phyloP scores from a whole-genome alignment of 2,329 filamentous ascomycete species.

The Lachnellula hyalina region DNA sequence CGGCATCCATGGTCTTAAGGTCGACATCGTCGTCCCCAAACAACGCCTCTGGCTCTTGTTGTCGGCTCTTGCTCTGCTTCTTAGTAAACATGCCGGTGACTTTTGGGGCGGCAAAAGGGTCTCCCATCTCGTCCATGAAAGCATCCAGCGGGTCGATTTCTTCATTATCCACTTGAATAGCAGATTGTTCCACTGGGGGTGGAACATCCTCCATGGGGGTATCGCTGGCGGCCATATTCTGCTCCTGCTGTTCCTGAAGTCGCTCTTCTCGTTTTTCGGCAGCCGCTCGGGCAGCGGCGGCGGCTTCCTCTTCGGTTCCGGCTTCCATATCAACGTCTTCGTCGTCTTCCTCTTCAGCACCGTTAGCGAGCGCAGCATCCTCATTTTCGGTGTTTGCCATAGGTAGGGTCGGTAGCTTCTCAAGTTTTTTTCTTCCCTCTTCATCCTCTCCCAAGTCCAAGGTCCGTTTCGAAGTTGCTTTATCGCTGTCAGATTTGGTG shows the following conservation, averaged over 20 bases:
- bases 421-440: slow-evolving; percentile 78
- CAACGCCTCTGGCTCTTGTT: slow-evolving; percentile 73
- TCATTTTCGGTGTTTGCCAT: slow-evolving; percentile 57
- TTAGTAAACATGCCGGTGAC: slow-evolving; percentile 25
- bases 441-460: slow-evolving; percentile 87
- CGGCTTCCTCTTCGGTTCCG: slow-evolving; percentile 80
- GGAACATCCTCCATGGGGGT: too few relatives aligned
- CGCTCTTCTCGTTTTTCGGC: slow-evolving; percentile 78
- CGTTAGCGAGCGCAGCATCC: slow-evolving; percentile 48
- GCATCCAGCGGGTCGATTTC: slow-evolving; percentile 87
- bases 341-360: slow-evolving; percentile 57
- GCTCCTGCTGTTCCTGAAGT: slow-evolving; percentile 36
- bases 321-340: slow-evolving; percentile 69
- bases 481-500: slow-evolving; percentile 62
- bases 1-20: slow-evolving; percentile 56
- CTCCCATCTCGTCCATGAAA: slow-evolving; percentile 72
- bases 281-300: slow-evolving; percentile 77
- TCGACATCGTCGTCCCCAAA: slow-evolving; percentile 80
- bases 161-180: slow-evolving; percentile 46
- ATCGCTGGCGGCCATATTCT: background rate
- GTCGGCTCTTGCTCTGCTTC: slow-evolving; percentile 40
- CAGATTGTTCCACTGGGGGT: too few relatives aligned
- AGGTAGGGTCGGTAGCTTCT: slow-evolving; percentile 76
- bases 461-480: slow-evolving; percentile 64
- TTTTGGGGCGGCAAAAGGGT: slow-evolving; percentile 42